Evolutionary conservation across 331 rosid species (phyloP).

Genomic region (Pyracantha coccinea): DNA sequence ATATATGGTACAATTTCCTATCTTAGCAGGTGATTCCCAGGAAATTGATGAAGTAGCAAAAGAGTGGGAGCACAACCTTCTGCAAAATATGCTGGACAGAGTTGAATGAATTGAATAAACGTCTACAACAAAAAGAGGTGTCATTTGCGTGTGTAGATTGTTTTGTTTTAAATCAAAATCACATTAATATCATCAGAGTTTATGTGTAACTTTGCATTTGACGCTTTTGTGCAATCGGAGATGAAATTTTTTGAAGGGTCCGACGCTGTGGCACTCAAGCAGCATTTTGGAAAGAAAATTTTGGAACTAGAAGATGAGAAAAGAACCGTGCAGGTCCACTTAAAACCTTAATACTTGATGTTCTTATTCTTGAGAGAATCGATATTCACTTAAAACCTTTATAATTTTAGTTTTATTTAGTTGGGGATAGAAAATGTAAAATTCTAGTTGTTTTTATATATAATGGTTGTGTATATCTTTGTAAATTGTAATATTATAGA

Average conservation of each 20-base stretch:
- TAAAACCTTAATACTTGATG: constrained; percentile 15
- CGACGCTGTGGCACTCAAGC: constrained; percentile 63
- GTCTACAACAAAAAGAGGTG: constrained; percentile 95
- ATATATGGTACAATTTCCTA: constrained; percentile 5
- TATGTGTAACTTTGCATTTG: constrained; percentile 2
- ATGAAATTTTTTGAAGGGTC: constrained; percentile 84
- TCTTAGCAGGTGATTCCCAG: constrained; percentile 63
- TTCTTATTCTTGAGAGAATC: constrained; percentile 8
- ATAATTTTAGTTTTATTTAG: too few relatives aligned
- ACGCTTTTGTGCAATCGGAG: constrained; percentile 54
- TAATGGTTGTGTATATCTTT: too few relatives aligned
- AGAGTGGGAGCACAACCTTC: constrained; percentile 97
- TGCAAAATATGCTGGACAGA: constrained; percentile 96
- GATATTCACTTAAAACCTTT: too few relatives aligned
- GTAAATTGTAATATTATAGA: too few relatives aligned
- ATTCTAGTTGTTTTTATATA: too few relatives aligned
- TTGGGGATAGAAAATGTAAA: not conserved
- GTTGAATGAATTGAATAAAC: constrained; percentile 85
- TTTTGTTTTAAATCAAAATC: not conserved
- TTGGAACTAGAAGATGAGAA: constrained; percentile 94
- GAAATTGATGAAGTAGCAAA: constrained; percentile 87
- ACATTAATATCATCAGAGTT: not conserved
- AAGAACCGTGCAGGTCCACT: constrained; percentile 75
- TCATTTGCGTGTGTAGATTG: not conserved
- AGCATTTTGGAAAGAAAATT: constrained; percentile 37